Percentiles rank a stretch among this genome's conserved stretches.
Conservation (phyloP, 2,329 filamentous ascomycete species). For the Cladosporium sp. region DNA sequence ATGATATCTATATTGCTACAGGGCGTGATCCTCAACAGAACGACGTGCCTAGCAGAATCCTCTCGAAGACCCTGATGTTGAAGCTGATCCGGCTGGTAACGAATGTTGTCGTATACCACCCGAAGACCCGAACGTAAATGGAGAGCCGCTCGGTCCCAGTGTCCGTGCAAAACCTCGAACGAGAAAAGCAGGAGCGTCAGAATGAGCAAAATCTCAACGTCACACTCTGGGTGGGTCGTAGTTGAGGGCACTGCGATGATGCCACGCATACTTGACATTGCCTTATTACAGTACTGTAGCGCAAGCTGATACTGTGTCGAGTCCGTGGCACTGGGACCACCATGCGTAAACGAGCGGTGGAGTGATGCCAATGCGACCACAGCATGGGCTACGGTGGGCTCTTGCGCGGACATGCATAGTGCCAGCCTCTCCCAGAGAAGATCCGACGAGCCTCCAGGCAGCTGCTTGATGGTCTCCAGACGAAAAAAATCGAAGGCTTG, state of each 20-base stretch:
- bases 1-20: not conserved
- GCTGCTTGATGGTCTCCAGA: constrained; percentile 21
- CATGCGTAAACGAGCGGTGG: not conserved
- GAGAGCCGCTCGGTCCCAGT: constrained; percentile 13
- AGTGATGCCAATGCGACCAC: not conserved
- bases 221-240: not conserved
- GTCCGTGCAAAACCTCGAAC: constrained; percentile 19
- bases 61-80: not conserved
- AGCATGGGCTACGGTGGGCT: not conserved
- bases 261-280: not conserved
- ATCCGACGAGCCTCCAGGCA: constrained; percentile 25
- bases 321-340: not conserved
- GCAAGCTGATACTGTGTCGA: not conserved
- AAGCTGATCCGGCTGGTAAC: not conserved
- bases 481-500: constrained; percentile 27
- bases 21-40: not conserved
- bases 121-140: constrained; percentile 10
- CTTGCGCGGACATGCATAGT: constrained; percentile 11
- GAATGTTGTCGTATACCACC: not conserved
- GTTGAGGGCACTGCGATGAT: not conserved
- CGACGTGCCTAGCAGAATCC: no score
- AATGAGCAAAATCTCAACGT: constrained; percentile 15
- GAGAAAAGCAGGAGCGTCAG: constrained; percentile 20
- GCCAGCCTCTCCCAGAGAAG: constrained; percentile 23
- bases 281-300: not conserved